A percentile compares a stretch with the other conserved stretches of the same genome.
phyloP scores from a whole-genome alignment of 805 yeast genomes.

The Candida patagonica region DNA sequence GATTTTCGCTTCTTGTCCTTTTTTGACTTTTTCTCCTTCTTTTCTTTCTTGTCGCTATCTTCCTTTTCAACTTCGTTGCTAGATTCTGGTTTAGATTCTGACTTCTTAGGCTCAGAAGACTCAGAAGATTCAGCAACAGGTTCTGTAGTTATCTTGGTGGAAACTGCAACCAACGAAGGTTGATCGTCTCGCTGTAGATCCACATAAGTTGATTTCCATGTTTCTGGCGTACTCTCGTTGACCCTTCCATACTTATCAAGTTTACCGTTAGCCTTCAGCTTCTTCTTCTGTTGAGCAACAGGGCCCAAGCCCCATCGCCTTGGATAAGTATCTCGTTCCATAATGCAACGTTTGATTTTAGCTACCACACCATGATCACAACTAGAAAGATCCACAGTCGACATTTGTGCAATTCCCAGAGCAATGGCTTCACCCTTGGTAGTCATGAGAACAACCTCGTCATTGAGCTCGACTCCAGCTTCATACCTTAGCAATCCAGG shows the following conservation, averaged over 20 bases:
- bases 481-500: slow-evolving; percentile 97
- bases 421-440: slow-evolving; percentile 99
- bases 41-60: slow-evolving; percentile 45
- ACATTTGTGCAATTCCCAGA: slow-evolving; percentile 97
- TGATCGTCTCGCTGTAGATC: slow-evolving; percentile 28
- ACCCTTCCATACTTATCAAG: slow-evolving; percentile 91
- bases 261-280: slow-evolving; percentile 93
- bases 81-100: slow-evolving; percentile 12
- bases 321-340: slow-evolving; percentile 99
- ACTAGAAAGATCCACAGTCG: slow-evolving; percentile 89
- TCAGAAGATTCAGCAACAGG: slow-evolving; percentile 16
- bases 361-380: slow-evolving; percentile 99
- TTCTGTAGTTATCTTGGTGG: slow-evolving; percentile 13
- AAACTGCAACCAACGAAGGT: slow-evolving; percentile 15
- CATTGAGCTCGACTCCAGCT: slow-evolving; percentile 93
- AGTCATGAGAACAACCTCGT: slow-evolving; percentile 95
- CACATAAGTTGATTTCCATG: slow-evolving; percentile 82
- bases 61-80: slow-evolving; percentile 42
- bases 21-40: slow-evolving; percentile 44
- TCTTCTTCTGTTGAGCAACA: slow-evolving; percentile 96
- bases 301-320: slow-evolving; percentile 99
- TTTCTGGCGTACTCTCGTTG: slow-evolving; percentile 87
- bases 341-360: slow-evolving; percentile 96
- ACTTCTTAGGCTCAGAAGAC: slow-evolving; percentile 3
- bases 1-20: slow-evolving; percentile 57